Evolutionary conservation across 306 rosid species (phyloP).

Genomic region (Quercus engelmannii): DNA sequence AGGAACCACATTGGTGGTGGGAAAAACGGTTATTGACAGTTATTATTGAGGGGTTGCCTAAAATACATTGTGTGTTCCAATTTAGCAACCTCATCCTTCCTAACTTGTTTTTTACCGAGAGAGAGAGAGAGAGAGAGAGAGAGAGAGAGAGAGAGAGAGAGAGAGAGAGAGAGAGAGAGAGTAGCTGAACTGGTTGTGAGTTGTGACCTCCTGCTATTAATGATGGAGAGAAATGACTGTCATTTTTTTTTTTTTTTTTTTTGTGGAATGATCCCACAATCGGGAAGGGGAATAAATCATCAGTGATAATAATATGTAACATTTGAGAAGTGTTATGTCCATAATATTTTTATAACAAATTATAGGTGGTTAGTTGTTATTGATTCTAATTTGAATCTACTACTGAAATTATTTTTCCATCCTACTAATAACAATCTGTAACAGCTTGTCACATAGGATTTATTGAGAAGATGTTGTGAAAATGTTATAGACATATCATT

Average conservation of each 20-base stretch:
- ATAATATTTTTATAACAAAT: fast-evolving
- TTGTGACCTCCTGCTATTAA: no score
- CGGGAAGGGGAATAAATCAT: no score
- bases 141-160: no score
- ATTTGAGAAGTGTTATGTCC: fast-evolving
- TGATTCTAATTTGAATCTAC: fast-evolving
- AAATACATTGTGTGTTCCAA: not conserved
- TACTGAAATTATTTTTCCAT: no score
- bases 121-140: no score
- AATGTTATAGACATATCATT: no score
- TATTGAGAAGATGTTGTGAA: fast-evolving
- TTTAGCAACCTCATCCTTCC: not conserved
- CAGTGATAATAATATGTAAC: fast-evolving
- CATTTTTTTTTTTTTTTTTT: no score
- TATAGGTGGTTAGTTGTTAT: fast-evolving
- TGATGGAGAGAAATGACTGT: no score
- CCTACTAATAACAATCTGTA: fast-evolving
- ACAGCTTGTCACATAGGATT: fast-evolving
- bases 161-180: no score
- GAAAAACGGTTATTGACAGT: conserved; percentile 33
- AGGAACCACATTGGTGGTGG: conserved; percentile 17
- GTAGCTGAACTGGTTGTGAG: no score
- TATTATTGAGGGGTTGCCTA: conserved; percentile 18
- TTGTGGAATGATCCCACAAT: no score
- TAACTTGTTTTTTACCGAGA: no score